Evolutionary conservation across 2,329 filamentous ascomycete species (phyloP), one percentile per base, ranked within the genome.

Genomic region (Raffaelea deltoideospora): DNA sequence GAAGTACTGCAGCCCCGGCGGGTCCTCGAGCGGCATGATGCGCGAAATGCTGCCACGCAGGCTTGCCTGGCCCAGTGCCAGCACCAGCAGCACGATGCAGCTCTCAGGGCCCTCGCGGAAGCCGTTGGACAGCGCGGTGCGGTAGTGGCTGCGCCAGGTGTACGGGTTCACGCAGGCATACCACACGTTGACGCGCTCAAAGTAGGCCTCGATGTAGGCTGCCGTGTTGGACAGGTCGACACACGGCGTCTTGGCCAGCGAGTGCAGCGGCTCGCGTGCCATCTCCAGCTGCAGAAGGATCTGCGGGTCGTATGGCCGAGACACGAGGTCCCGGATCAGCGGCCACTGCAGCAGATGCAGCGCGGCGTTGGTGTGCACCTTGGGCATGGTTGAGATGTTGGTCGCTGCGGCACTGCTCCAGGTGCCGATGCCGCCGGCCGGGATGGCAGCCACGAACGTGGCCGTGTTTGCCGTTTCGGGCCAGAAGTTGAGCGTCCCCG

Each of bases 381-480:
- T 87, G 18, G 83, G 83, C 81, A 88, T 88, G 20, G 79, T 84
- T 3, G 81, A 86, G 45, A 88, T 85, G 53, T 84, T 87, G 28
- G 59, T 64, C 14, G 55, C 48, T 14, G n/a, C 11, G 43, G 64
- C 49, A 48, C 65, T 51, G 50, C 65, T 71, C 79, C 79, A 86
- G 3, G 79, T 82, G 6, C 78, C 79, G 43, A 86, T 65, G 5
- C 79, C 80, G 40, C 69, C 69, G 42, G 67, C 71, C 4, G 71
- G 70, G 43, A 76, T 69, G 45, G 66, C 58, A 4, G 69, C 69
- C 18, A 67, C 60, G 37, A 71, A 68, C 15, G n/a, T 14, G n/a
- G 7, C 26, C 26, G 10, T 10, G 10, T 13, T 26, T 13, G 23
- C 8, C 23, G 23, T 8, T 8, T 26, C 23, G 23, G 10, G 10